Percentiles rank a stretch among this genome's conserved stretches.
These are phyloP conservation scores for Hysterium pulicare DNA, from an alignment of 2,329 filamentous ascomycete genomes.

Conservation along the genomic window DNA sequence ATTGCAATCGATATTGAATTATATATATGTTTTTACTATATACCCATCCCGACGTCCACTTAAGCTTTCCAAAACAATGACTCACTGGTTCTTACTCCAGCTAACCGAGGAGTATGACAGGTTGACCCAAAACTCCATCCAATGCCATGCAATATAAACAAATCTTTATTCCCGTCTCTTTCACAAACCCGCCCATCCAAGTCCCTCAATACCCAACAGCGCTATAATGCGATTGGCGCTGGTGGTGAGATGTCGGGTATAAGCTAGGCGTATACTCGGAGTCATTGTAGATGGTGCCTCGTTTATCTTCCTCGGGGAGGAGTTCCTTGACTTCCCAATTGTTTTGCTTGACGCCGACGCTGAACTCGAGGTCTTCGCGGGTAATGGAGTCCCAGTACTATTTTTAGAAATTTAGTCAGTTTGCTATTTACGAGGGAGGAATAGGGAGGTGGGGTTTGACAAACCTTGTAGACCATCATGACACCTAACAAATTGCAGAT, in stretches of 20 bases:
- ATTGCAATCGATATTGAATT: no score
- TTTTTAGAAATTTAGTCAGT: slow-evolving; percentile 8
- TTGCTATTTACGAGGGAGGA: neutral
- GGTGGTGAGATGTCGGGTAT: slow-evolving; percentile 34
- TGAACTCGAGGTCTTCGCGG: slow-evolving; percentile 96
- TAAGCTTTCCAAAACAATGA: no score
- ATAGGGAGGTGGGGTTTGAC: slow-evolving; percentile 20
- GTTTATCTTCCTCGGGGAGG: slow-evolving; percentile 73
- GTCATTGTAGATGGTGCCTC: slow-evolving; percentile 70
- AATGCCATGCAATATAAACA: no score
- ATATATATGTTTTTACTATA: no score
- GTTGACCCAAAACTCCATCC: no score
- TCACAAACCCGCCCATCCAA: no score
- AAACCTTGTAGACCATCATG: slow-evolving; percentile 99
- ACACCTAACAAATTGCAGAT: slow-evolving; percentile 90
- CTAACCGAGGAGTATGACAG: no score
- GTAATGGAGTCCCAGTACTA: slow-evolving; percentile 99
- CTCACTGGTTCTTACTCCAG: no score
- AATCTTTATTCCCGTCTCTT: no score
- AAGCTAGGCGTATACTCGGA: slow-evolving; percentile 55
- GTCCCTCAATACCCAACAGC: slow-evolving; percentile 30
- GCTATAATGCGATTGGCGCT: slow-evolving; percentile 33
- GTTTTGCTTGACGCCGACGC: slow-evolving; percentile 89
- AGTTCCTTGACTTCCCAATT: slow-evolving; percentile 97
- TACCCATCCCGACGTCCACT: no score